Conservation (phyloP, 2,329 filamentous ascomycete species). For the Microdochium paspali region DNA sequence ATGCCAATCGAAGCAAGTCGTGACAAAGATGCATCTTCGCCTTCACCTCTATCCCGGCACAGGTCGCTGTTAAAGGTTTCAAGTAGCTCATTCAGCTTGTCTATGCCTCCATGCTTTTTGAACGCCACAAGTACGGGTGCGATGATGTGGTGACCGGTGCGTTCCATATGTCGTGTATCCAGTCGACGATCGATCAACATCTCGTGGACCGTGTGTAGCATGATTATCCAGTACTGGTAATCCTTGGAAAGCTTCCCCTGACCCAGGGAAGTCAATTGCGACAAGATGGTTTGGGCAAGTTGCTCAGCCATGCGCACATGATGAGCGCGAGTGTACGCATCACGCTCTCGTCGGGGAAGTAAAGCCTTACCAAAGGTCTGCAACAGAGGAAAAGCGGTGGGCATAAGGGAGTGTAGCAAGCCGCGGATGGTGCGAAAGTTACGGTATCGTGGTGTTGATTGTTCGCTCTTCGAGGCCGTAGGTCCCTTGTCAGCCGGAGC, state of each 20-base stretch:
- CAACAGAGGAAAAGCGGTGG: constrained; percentile 75
- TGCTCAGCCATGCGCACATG: constrained; percentile 51
- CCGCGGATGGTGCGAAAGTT: constrained; percentile 73
- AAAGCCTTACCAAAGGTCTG: constrained; percentile 78
- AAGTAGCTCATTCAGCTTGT: constrained; percentile 63
- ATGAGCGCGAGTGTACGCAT: constrained; percentile 45
- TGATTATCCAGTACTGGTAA: constrained; percentile 74
- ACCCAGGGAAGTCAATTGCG: constrained; percentile 47
- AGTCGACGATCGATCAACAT: constrained; percentile 62
- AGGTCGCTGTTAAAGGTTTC: constrained; percentile 55
- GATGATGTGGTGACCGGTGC: constrained; percentile 43
- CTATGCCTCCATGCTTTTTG: constrained; percentile 70
- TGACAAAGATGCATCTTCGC: constrained; percentile 34
- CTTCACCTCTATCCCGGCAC: constrained; percentile 23
- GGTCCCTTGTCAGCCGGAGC: constrained; percentile 4
- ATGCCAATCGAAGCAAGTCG: constrained; percentile 50
- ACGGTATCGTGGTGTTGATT: constrained; percentile 35
- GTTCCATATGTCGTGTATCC: constrained; percentile 34
- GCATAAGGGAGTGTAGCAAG: constrained; percentile 69
- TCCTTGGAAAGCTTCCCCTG: constrained; percentile 47
- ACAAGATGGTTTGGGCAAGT: constrained; percentile 61
- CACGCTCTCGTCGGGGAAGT: constrained; percentile 63
- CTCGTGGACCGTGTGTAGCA: constrained; percentile 68
- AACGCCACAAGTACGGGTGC: constrained; percentile 80
- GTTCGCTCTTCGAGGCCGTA: constrained; percentile 13